phyloP scores from a whole-genome alignment of 345 rosid species.

The Sonneratia caseolaris region DNA sequence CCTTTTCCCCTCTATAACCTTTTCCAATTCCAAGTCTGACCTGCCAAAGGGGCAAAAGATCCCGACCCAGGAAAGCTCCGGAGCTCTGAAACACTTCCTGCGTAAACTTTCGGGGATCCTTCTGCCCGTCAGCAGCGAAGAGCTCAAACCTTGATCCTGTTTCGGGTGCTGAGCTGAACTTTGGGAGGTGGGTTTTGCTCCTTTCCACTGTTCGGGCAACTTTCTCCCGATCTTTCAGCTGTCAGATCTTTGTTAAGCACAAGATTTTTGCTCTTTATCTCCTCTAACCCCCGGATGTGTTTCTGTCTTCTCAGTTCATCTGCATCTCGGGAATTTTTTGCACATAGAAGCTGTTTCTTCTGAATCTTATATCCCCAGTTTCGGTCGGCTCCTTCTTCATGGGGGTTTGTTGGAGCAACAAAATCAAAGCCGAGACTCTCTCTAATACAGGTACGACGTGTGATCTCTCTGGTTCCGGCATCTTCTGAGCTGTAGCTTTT shows the following conservation, averaged over 20 bases:
- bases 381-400: conserved; percentile 22
- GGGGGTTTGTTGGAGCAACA: conserved; percentile 88
- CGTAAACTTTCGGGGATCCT: neutral
- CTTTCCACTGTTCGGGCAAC: neutral
- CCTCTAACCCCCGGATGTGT: neutral
- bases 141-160: neutral
- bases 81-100: neutral
- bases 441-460: conserved; percentile 44
- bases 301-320: conserved; percentile 4
- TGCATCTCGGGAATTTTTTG: neutral
- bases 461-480: conserved; percentile 4
- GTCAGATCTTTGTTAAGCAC: conserved; percentile 3
- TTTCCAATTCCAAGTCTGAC: neutral
- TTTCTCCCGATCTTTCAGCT: neutral
- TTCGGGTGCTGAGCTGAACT: neutral
- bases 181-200: conserved; percentile 1
- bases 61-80: neutral
- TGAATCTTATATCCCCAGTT: conserved; percentile 7
- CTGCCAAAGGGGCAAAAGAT: neutral
- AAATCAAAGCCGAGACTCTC: conserved; percentile 71
- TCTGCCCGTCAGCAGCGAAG: neutral
- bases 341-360: neutral
- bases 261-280: conserved; percentile 2
- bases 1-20: neutral
- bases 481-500: neutral